phyloP scores from a whole-genome alignment of 305 asterid genomes.

The Coffea humblotiana region DNA sequence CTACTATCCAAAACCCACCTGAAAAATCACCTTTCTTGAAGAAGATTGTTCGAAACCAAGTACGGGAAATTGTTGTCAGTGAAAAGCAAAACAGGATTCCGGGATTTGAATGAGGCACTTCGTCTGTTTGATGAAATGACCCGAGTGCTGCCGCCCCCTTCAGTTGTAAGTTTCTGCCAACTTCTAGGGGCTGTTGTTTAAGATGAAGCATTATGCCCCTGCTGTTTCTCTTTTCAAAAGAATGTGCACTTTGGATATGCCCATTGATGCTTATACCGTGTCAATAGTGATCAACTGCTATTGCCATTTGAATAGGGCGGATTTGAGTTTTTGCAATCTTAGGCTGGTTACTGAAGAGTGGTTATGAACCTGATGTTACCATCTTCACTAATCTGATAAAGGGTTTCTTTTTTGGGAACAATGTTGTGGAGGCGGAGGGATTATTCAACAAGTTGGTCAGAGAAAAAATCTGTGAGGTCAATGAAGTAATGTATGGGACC shows the following conservation, averaged over 20 bases:
- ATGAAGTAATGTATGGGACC: neutral
- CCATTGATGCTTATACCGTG: neutral
- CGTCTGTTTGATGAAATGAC: neutral
- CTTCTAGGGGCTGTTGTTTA: neutral
- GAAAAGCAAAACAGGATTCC: neutral
- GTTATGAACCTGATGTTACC: neutral
- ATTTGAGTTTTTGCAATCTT: slow-evolving; percentile 16
- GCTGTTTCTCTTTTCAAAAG: slow-evolving; percentile 7
- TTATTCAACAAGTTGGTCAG: neutral
- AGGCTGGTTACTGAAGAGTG: slow-evolving; percentile 18
- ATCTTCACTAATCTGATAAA: neutral
- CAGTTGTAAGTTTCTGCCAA: neutral
- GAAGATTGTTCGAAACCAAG: neutral
- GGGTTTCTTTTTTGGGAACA: neutral
- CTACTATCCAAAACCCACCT: neutral
- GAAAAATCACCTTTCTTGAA: neutral
- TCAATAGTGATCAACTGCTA: neutral
- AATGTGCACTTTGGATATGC: slow-evolving; percentile 6
- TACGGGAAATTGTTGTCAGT: neutral
- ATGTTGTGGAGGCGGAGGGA: neutral
- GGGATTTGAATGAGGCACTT: neutral
- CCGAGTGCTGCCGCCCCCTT: neutral
- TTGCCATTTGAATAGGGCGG: neutral
- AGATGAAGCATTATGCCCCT: neutral
- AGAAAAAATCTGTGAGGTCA: neutral